Conservation (phyloP, 2,329 filamentous ascomycete genomes). For the Aureobasidium sp. region DNA sequence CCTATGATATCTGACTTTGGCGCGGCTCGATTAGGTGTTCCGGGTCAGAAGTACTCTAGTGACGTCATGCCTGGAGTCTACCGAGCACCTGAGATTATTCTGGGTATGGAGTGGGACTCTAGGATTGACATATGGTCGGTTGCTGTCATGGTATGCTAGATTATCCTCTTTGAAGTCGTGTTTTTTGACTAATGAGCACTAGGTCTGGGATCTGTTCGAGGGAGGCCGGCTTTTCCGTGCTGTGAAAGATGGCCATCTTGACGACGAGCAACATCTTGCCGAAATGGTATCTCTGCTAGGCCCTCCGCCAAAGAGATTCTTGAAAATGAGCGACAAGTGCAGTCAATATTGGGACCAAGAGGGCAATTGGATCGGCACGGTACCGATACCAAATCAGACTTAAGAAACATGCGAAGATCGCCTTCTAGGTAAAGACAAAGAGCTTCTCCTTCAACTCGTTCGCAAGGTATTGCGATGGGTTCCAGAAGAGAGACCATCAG, state of each 20-base stretch:
- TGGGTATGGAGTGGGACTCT: slow-evolving; percentile 40
- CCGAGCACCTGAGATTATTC: slow-evolving; percentile 42
- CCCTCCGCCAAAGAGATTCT: slow-evolving; percentile 38
- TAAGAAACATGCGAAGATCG: slow-evolving; percentile 3
- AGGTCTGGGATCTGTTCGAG: slow-evolving; percentile 45
- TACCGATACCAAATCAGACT: slow-evolving; percentile 2
- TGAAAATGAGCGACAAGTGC: slow-evolving; percentile 39
- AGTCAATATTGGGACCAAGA: no score
- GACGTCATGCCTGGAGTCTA: slow-evolving; percentile 39
- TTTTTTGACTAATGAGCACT: neutral
- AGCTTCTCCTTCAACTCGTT: slow-evolving; percentile 36
- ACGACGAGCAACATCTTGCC: slow-evolving; percentile 28
- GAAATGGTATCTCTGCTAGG: slow-evolving; percentile 44
- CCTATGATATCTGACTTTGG: slow-evolving; percentile 42
- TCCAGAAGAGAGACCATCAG: slow-evolving; percentile 32
- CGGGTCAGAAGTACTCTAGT: slow-evolving; percentile 24
- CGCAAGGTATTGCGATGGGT: slow-evolving; percentile 40
- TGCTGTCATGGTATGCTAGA: no score
- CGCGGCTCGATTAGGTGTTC: slow-evolving; percentile 42
- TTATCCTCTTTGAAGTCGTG: neutral
- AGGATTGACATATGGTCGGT: slow-evolving; percentile 40
- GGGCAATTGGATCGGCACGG: slow-evolving; percentile 15
- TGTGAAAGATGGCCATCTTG: slow-evolving; percentile 30
- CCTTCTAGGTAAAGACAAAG: slow-evolving; percentile 27
- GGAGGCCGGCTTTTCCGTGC: slow-evolving; percentile 36